These are phyloP conservation scores for Botryococcus braunii DNA, from an alignment of 163 green algal genomes.

Conservation along the genomic window DNA sequence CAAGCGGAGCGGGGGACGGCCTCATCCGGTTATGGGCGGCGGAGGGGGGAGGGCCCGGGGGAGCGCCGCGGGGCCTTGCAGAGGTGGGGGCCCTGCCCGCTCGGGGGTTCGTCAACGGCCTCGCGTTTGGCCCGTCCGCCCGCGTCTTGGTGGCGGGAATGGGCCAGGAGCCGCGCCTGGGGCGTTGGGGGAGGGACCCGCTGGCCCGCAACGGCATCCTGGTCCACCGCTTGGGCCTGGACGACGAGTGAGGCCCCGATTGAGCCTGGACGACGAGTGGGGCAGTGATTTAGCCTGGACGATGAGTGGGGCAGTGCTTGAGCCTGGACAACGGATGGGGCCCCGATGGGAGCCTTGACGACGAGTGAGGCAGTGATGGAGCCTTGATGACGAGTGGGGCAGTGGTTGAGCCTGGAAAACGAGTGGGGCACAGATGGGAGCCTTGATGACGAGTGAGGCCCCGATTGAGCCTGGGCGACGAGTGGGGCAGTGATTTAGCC, in stretches of 20 bases:
- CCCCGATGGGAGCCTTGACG: too few relatives aligned
- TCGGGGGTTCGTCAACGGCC: conserved; percentile 74
- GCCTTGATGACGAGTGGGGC: conserved; percentile 75
- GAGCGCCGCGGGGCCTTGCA: conserved; percentile 21
- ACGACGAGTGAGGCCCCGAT: conserved; percentile 4
- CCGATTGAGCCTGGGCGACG: too few relatives aligned
- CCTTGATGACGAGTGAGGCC: conserved; percentile 12
- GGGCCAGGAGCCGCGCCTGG: conserved; percentile 78
- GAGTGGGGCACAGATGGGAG: conserved; percentile 59
- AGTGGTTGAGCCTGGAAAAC: conserved; percentile 72
- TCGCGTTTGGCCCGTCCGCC: conserved; percentile 56
- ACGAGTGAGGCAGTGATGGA: conserved; percentile 72
- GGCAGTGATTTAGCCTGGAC: too few relatives aligned
- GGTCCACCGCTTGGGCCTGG: conserved; percentile 50
- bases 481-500: too few relatives aligned
- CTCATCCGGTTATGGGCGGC: conserved; percentile 76
- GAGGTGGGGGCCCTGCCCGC: conserved; percentile 53
- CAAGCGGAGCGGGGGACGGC: conserved; percentile 79
- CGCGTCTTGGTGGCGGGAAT: conserved; percentile 69
- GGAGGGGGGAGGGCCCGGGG: conserved; percentile 21
- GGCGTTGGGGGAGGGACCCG: conserved; percentile 64
- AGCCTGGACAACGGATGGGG: too few relatives aligned
- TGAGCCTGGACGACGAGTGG: too few relatives aligned
- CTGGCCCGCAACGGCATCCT: conserved; percentile 66
- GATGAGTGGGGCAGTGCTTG: too few relatives aligned